Evolutionary conservation across 1,284 basidiomycete genomes (phyloP), one percentile per base, ranked within the genome.

Genomic region (Leccinum griseonigrum): DNA sequence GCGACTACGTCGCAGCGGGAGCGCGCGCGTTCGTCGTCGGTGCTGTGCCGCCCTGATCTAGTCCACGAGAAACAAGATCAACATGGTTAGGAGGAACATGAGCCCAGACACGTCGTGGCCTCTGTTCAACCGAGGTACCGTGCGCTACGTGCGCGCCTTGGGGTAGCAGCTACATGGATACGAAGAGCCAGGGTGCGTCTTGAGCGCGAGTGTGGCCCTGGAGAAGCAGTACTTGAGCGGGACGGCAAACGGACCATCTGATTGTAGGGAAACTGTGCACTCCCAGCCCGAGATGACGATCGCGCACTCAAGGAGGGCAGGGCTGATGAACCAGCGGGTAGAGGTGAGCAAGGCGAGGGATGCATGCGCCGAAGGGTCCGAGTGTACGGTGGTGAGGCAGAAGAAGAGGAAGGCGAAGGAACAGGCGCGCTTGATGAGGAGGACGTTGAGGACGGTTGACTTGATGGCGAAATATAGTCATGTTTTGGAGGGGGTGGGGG

Each of bases 81-180:
- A 84, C 77, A 97, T 85, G 1, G 91, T 91, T 67, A 98, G 83
- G 64, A 99, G 83, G 79, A 98, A 98, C 29, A 95, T 83, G 73
- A 98, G 97, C 2, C 96, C 96, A 0, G 94, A 96, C 13, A 98
- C 86, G 71, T 99, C 97, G 74, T 97, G 95, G 0, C 96, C 96
- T n/a, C n/a, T n/a, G n/a, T n/a, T 84, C 67, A 93, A 74, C 46
- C 84, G 77, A 8, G 90, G 88, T 0, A 76, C 68, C 0, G 77
- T 81, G 14, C 69, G 69, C 83, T 84, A 88, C 28, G 31, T 16
- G 22, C 75, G 76, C 2, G 63, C 55, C 1, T 77, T 75, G n/a
- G 0, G 80, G 78, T 18, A 78, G 68, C 9, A 74, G 60, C 36
- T 80, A 64, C 32, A 78, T 71, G 9, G 78, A 66, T 3, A 78